Percentiles rank a stretch among this genome's conserved stretches.
phyloP scores from a whole-genome alignment of 257 asterid genomes.

The Ocimum tenuiflorum region DNA sequence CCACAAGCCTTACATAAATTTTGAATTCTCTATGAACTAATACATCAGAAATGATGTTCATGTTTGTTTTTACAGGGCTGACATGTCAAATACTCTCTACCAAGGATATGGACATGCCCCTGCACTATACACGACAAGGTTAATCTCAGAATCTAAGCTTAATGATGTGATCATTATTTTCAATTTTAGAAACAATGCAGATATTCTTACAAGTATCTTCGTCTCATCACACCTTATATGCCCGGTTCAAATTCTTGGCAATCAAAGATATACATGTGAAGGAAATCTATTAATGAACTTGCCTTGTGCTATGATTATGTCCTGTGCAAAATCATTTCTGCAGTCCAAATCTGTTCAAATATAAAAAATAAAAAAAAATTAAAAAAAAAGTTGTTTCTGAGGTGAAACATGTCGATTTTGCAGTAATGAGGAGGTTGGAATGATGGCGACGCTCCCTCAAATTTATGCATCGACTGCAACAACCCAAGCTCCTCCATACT shows the following conservation, averaged over 20 bases:
- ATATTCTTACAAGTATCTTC: neutral
- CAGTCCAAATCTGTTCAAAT: too few relatives aligned
- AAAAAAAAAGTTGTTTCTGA: too few relatives aligned
- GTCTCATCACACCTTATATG: too few relatives aligned
- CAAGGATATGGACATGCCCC: constrained; percentile 57
- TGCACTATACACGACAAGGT: constrained; percentile 62
- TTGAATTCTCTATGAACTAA: neutral
- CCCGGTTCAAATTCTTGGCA: too few relatives aligned
- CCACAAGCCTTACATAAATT: neutral
- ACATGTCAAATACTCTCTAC: constrained; percentile 38
- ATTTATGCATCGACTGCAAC: constrained; percentile 29
- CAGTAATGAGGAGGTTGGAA: constrained; percentile 43
- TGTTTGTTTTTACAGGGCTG: constrained; percentile 43
- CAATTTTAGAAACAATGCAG: neutral
- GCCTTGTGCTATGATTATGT: too few relatives aligned
- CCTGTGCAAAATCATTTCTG: neutral
- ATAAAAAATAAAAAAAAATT: too few relatives aligned
- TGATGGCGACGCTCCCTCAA: constrained; percentile 31
- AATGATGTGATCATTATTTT: neutral
- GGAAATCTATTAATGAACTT: too few relatives aligned
- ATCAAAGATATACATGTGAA: too few relatives aligned
- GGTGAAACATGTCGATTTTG: constrained; percentile 1
- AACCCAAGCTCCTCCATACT: constrained; percentile 40
- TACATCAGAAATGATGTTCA: neutral
- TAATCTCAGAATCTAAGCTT: neutral